These are phyloP conservation scores for Trypanosoma cruzi DNA, from an alignment of 208 protist genomes.

Conservation along the genomic window DNA sequence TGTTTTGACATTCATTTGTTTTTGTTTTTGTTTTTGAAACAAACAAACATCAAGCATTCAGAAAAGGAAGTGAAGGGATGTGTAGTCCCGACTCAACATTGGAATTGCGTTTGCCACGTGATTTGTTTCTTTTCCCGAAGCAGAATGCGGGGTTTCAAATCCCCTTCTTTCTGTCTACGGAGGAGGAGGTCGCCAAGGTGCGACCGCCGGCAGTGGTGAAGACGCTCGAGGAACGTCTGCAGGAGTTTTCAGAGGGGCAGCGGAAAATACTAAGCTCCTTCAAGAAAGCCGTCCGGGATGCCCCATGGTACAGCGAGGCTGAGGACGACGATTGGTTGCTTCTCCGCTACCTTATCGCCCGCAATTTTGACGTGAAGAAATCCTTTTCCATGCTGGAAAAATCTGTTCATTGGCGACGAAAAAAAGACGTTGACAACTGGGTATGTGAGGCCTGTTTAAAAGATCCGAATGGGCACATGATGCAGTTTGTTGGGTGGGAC, in stretches of 20 bases:
- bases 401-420: constrained; percentile 66
- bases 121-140: constrained; percentile 70
- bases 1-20: not conserved
- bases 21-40: not conserved
- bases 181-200: constrained; percentile 55
- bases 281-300: constrained; percentile 35
- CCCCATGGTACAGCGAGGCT: constrained; percentile 63
- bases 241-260: constrained; percentile 51
- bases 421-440: constrained; percentile 55
- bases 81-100: constrained; percentile 5
- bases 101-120: constrained; percentile 40
- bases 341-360: constrained; percentile 72
- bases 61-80: not conserved
- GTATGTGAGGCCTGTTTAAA: constrained; percentile 55
- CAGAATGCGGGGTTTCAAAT: constrained; percentile 83
- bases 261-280: constrained; percentile 38
- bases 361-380: constrained; percentile 68
- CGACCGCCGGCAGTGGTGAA: constrained; percentile 76
- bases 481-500: constrained; percentile 87
- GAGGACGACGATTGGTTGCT: constrained; percentile 64
- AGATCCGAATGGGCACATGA: constrained; percentile 77
- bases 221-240: constrained; percentile 69
- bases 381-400: constrained; percentile 69
- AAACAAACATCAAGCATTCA: not conserved
- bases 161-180: constrained; percentile 70